Evolutionary conservation across 371 early-diverging fungal species (phyloP).

Genomic region (Apophysomyces variabilis): DNA sequence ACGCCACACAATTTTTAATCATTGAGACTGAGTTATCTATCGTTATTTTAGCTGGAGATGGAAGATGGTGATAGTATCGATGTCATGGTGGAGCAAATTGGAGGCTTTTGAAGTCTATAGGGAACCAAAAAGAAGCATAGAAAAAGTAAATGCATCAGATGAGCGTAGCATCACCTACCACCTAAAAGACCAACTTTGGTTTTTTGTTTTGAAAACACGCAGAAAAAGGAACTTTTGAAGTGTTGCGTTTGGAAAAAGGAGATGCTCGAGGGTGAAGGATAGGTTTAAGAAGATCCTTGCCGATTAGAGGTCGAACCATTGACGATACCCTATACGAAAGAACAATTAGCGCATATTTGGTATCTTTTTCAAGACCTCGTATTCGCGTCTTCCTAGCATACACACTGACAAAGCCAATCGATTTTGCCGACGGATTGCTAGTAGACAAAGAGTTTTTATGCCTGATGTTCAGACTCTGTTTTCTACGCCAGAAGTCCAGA

Average conservation of each 20-base stretch:
- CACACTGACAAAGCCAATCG: too few relatives aligned
- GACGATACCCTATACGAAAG: too few relatives aligned
- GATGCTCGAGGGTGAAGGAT: not conserved
- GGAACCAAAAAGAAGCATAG: not conserved
- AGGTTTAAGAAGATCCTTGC: not conserved
- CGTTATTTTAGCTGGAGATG: conserved; percentile 80
- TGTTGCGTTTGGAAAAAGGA: not conserved
- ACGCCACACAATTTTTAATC: conserved; percentile 7
- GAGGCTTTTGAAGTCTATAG: conserved; percentile 51
- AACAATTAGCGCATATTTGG: too few relatives aligned
- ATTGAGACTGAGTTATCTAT: not conserved
- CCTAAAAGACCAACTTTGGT: not conserved
- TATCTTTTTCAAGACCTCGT: too few relatives aligned
- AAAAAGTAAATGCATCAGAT: conserved; percentile 2
- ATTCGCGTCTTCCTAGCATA: too few relatives aligned
- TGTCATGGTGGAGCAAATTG: conserved; percentile 92
- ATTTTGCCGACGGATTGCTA: too few relatives aligned
- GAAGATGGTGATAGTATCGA: conserved; percentile 95
- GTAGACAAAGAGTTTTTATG: too few relatives aligned
- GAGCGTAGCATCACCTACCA: not conserved
- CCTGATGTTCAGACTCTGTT: too few relatives aligned
- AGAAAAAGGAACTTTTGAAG: not conserved
- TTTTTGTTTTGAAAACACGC: not conserved
- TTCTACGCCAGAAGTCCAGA: too few relatives aligned
- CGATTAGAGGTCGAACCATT: too few relatives aligned